Evolutionary conservation across 192 early-diverging fungal species (phyloP).

Genomic region (Rhizoclosmatium sp.): DNA sequence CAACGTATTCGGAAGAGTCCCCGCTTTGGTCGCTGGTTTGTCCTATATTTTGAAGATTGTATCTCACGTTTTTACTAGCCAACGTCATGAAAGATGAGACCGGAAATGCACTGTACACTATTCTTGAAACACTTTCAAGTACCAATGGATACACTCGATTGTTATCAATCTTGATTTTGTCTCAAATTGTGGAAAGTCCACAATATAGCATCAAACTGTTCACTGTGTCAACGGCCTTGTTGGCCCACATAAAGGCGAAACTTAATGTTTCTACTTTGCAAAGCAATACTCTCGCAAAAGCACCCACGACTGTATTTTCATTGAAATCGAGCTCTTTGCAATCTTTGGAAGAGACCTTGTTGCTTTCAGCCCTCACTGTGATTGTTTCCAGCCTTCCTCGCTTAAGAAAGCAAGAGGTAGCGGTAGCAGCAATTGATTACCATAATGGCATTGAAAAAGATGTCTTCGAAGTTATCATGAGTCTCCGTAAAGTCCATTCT

Average conservation of each 20-base stretch:
- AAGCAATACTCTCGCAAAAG: neutral
- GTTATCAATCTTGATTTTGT: neutral
- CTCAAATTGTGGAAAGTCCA: slow-evolving; percentile 16
- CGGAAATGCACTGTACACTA: neutral
- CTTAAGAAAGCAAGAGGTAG: neutral
- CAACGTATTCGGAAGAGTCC: slow-evolving; percentile 1
- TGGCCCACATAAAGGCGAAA: neutral
- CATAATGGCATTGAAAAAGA: neutral
- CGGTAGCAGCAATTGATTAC: neutral
- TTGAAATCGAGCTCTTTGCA: neutral
- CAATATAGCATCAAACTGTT: neutral
- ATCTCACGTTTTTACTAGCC: neutral
- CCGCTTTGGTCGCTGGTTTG: slow-evolving; percentile 4
- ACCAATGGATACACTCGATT: neutral
- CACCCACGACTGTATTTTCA: neutral
- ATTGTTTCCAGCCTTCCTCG: slow-evolving; percentile 1
- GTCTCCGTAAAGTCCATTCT: neutral
- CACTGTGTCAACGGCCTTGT: neutral
- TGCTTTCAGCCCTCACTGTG: neutral
- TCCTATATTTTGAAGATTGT: neutral
- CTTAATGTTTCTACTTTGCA: too few relatives aligned
- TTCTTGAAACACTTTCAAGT: neutral
- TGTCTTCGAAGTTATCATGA: slow-evolving; percentile 18
- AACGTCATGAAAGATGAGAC: slow-evolving; percentile 15
- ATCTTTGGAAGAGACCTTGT: neutral